Conservation (phyloP, 2,329 filamentous ascomycete species). For the Aspergillus unguis region DNA sequence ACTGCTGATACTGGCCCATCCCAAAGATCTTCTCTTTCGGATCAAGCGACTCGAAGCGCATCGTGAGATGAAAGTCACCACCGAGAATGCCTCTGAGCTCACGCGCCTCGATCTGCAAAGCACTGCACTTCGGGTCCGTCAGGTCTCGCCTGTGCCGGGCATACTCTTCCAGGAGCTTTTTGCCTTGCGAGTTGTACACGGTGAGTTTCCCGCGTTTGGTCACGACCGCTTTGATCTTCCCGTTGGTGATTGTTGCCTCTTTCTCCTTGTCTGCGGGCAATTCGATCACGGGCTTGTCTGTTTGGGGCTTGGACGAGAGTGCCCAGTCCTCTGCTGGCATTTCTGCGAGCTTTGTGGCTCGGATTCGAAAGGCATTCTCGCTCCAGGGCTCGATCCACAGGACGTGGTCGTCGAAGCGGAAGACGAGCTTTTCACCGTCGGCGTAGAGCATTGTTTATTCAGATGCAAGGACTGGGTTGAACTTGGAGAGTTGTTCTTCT, state of each 20-base stretch:
- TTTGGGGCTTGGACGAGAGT: constrained; percentile 23
- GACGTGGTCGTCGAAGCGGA: constrained; percentile 37
- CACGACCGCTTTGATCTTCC: constrained; percentile 48
- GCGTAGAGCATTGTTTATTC: constrained; percentile 30
- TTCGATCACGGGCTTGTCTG: constrained; percentile 14
- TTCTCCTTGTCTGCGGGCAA: constrained; percentile 16
- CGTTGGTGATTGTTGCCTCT: constrained; percentile 47
- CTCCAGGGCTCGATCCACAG: constrained; percentile 41
- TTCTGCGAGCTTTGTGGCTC: constrained; percentile 36
- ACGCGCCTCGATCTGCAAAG: constrained; percentile 55
- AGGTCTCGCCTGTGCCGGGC: constrained; percentile 50
- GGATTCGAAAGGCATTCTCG: constrained; percentile 37
- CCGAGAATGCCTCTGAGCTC: constrained; percentile 56
- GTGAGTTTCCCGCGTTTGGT: constrained; percentile 51
- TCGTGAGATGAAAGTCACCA: constrained; percentile 56
- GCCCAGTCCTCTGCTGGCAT: constrained; percentile 40
- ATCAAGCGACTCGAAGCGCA: constrained; percentile 56
- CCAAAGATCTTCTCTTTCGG: constrained; percentile 61
- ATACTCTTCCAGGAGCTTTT: constrained; percentile 53
- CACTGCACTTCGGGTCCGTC: constrained; percentile 57
- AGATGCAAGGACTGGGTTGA: neutral
- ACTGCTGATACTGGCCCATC: constrained; percentile 68
- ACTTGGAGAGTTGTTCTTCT: neutral
- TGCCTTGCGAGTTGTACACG: constrained; percentile 44
- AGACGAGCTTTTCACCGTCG: constrained; percentile 35